These are phyloP conservation scores for Xylariales sp. DNA, from an alignment of 2,329 filamentous ascomycete genomes.

Conservation along the genomic window DNA sequence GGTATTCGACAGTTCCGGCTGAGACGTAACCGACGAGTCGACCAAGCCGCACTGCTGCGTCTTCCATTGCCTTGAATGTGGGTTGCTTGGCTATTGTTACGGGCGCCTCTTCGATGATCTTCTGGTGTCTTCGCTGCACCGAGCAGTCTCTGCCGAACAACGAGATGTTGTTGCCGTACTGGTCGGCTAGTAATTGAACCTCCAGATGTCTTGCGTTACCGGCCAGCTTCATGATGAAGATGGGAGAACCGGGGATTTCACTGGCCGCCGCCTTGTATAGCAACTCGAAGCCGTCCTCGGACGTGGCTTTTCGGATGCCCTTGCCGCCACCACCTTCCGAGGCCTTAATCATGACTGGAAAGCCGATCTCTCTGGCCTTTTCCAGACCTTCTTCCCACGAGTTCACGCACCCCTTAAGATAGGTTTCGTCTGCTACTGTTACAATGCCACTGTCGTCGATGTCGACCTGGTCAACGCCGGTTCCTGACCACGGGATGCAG, in stretches of 20 bases:
- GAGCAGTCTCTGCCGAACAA: slow-evolving; percentile 98
- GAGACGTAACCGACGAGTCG: slow-evolving; percentile 96
- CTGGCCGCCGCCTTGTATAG: slow-evolving; percentile 94
- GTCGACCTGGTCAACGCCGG: slow-evolving; percentile 76
- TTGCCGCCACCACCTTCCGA: slow-evolving; percentile 98
- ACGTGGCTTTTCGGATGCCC: slow-evolving; percentile 92
- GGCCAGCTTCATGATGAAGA: slow-evolving; percentile 99
- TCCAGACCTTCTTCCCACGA: slow-evolving; percentile 85
- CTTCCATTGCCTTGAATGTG: slow-evolving; percentile 95
- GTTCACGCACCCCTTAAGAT: slow-evolving; percentile 85
- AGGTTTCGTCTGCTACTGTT: slow-evolving; percentile 80
- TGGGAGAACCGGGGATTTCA: slow-evolving; percentile 96
- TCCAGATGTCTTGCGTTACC: slow-evolving; percentile 95
- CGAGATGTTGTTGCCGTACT: slow-evolving; percentile 99
- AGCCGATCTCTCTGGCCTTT: slow-evolving; percentile 86
- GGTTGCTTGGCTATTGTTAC: slow-evolving; percentile 88
- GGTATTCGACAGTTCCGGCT: slow-evolving; percentile 96
- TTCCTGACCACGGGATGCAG: slow-evolving; percentile 99
- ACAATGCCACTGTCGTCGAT: slow-evolving; percentile 83
- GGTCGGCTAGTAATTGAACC: slow-evolving; percentile 93
- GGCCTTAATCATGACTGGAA: slow-evolving; percentile 99
- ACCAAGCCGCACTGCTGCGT: slow-evolving; percentile 89
- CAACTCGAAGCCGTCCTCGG: slow-evolving; percentile 76
- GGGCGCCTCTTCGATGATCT: slow-evolving; percentile 98
- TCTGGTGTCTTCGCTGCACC: slow-evolving; percentile 96